Conservation (phyloP, 148 eudicot species). For the Diospyros lotus region DNA sequence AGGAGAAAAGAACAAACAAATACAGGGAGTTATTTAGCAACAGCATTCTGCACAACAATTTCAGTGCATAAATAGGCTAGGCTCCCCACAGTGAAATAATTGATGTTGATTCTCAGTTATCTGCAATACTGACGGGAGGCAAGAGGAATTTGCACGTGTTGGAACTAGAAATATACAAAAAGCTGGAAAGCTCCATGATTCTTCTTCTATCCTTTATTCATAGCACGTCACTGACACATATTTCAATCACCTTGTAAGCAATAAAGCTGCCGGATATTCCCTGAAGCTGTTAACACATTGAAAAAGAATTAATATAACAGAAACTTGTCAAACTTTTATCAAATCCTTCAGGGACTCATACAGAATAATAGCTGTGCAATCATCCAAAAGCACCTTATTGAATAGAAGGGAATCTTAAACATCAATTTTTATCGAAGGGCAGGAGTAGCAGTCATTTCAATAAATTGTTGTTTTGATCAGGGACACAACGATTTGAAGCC, state of each 20-base stretch:
- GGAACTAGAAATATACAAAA: conserved; percentile 1
- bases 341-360: neutral
- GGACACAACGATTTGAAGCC: neutral
- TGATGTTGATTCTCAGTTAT: conserved; percentile 17
- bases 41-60: too few relatives aligned
- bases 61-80: too few relatives aligned
- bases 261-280: conserved; percentile 85
- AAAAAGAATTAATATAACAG: neutral
- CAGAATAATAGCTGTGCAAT: neutral
- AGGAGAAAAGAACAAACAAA: neutral
- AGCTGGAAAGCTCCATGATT: conserved; percentile 3
- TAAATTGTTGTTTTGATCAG: neutral
- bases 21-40: neutral
- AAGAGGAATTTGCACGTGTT: conserved; percentile 7
- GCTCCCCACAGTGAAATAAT: neutral
- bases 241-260: conserved; percentile 69
- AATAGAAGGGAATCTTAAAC: neutral
- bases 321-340: neutral
- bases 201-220: neutral
- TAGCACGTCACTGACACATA: neutral
- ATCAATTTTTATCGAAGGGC: neutral
- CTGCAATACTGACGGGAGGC: conserved; percentile 16
- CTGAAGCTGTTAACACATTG: conserved; percentile 60
- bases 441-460: neutral
- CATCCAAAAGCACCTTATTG: neutral